Conservation (phyloP, 1,284 basidiomycete genomes). For the Melampsora americana region DNA sequence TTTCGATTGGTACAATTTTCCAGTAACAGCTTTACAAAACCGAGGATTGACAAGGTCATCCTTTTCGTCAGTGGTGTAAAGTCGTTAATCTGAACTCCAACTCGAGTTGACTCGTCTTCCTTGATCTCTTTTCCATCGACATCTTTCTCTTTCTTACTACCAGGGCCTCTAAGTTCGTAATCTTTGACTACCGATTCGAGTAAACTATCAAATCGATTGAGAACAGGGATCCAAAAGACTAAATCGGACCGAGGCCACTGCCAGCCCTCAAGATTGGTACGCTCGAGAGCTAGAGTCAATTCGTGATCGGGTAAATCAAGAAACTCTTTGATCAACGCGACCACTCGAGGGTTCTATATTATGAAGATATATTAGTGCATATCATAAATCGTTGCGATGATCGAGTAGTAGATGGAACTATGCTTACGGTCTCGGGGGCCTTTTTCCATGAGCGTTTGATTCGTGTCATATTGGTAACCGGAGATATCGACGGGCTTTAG, state of each 20-base stretch:
- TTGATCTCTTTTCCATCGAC: constrained; percentile 26
- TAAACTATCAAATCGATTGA: constrained; percentile 90
- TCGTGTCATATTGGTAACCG: constrained; percentile 22
- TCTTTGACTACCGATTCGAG: constrained; percentile 76
- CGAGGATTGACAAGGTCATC: constrained; percentile 74
- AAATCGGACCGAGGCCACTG: constrained; percentile 94
- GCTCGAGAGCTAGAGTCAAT: constrained; percentile 19
- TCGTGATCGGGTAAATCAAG: constrained; percentile 32
- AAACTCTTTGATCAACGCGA: constrained; percentile 31
- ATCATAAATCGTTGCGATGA: background rate
- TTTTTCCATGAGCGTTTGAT: constrained; percentile 41
- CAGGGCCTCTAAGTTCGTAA: constrained; percentile 60
- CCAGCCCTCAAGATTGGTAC: constrained; percentile 60
- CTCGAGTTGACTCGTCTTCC: constrained; percentile 43
- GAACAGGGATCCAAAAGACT: constrained; percentile 89
- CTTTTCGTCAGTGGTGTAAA: constrained; percentile 76
- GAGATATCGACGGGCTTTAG: background rate
- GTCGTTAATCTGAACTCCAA: constrained; percentile 64
- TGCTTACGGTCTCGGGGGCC: constrained; percentile 33
- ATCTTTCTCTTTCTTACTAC: constrained; percentile 65
- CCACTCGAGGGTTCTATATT: constrained; percentile 37
- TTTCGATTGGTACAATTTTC: constrained; percentile 99
- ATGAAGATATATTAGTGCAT: background rate
- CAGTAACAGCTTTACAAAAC: constrained; percentile 81
- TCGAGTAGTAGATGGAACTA: background rate